phyloP scores from a whole-genome alignment of 129 eudicot genomes.

The Solidago caesia region DNA sequence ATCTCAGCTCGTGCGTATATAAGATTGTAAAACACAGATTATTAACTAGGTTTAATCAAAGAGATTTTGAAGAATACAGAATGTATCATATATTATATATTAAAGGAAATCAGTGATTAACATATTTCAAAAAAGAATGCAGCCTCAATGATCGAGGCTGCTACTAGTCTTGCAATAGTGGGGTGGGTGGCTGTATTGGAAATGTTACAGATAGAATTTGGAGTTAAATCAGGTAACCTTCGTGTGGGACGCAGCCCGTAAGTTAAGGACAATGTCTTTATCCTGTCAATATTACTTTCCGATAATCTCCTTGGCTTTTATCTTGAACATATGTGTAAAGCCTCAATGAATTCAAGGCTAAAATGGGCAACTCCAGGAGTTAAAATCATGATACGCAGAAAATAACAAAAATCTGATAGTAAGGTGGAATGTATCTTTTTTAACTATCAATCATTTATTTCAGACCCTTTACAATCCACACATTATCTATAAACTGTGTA shows the following conservation, averaged over 20 bases:
- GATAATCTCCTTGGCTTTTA: conserved; percentile 34
- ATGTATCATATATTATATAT: conserved; percentile 6
- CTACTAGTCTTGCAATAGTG: conserved; percentile 11
- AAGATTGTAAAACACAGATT: not conserved
- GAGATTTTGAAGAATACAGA: not conserved
- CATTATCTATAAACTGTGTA: conserved; percentile 14
- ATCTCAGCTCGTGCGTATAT: too few relatives aligned
- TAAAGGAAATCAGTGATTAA: not conserved
- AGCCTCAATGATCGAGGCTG: not conserved
- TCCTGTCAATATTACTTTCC: conserved; percentile 40
- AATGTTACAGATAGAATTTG: conserved; percentile 27
- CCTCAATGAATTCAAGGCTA: conserved; percentile 34
- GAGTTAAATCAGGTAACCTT: conserved; percentile 58
- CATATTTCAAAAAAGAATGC: conserved; percentile 13
- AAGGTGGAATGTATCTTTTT: conserved; percentile 27
- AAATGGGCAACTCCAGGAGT: conserved; percentile 38
- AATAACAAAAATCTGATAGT: conserved; percentile 58
- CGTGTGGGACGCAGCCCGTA: conserved; percentile 60
- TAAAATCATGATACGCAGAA: conserved; percentile 34
- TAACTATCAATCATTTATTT: conserved; percentile 44
- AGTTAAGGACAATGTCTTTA: conserved; percentile 63
- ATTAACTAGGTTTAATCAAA: not conserved
- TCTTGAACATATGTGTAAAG: conserved; percentile 17
- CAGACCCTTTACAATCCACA: conserved; percentile 39
- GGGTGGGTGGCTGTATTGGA: conserved; percentile 26